phyloP scores from a whole-genome alignment of 2,329 filamentous ascomycete species.

The Pseudogymnoascus sp. region DNA sequence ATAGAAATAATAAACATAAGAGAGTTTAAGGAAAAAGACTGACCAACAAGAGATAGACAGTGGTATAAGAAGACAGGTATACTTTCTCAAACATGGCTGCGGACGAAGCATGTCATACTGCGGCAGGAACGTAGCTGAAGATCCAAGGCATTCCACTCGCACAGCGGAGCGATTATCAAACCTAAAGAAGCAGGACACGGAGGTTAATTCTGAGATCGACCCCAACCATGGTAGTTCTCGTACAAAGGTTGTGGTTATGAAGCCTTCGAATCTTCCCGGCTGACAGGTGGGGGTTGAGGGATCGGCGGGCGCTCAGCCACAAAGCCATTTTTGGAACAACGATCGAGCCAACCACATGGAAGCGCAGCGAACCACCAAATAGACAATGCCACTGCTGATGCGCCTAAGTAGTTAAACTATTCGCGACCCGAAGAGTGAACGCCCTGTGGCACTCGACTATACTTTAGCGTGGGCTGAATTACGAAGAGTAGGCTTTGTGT shows the following conservation, averaged over 20 bases:
- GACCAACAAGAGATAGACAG: neutral
- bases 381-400: neutral
- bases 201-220: neutral
- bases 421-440: neutral
- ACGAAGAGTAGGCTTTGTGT: neutral
- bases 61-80: neutral
- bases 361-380: neutral
- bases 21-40: neutral
- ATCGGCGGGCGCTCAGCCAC: neutral
- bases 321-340: conserved; percentile 2
- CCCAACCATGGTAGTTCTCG: neutral
- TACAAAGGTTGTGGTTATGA: neutral
- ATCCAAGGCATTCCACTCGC: neutral
- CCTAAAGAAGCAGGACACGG: neutral
- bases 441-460: neutral
- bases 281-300: neutral
- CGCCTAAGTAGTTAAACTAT: neutral
- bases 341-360: neutral
- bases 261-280: neutral
- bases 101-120: neutral
- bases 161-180: neutral
- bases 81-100: neutral
- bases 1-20: neutral
- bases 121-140: neutral
- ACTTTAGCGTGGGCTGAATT: neutral